These are phyloP conservation scores for Macrophomina tecta DNA, from an alignment of 2,329 filamentous ascomycete genomes.

Conservation along the genomic window DNA sequence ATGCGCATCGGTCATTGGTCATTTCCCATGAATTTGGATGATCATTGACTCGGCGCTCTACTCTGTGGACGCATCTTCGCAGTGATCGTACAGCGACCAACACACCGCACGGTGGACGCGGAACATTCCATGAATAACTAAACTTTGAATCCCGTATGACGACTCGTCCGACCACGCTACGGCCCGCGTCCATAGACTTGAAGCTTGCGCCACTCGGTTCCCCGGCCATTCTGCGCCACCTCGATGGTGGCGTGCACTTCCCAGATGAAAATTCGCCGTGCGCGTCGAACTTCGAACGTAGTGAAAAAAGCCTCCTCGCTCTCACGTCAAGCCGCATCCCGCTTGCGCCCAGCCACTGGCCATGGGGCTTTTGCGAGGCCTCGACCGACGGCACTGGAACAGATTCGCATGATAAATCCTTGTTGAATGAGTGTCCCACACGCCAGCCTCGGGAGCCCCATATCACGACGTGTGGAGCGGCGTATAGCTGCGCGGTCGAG, in stretches of 20 bases:
- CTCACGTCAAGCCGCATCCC: background rate
- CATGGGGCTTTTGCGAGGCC: background rate
- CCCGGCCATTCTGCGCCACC: background rate
- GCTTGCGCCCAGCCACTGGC: background rate
- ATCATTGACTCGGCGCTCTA: too few relatives aligned
- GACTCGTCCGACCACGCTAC: too few relatives aligned
- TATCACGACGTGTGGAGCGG: background rate
- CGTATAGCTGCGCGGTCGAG: background rate
- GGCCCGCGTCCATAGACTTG: background rate
- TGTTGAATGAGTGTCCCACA: too few relatives aligned
- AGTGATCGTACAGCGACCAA: too few relatives aligned
- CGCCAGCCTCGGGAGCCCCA: too few relatives aligned
- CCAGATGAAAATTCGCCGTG: background rate
- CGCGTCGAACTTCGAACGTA: slow-evolving; percentile 1
- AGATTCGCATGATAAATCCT: background rate
- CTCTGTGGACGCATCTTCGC: too few relatives aligned
- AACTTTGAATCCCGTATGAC: too few relatives aligned
- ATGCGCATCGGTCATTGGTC: too few relatives aligned
- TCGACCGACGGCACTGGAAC: background rate
- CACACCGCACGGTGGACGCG: too few relatives aligned
- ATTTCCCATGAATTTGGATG: too few relatives aligned
- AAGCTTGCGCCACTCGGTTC: background rate
- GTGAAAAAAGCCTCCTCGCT: slow-evolving; percentile 8
- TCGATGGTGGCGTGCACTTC: background rate
- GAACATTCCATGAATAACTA: too few relatives aligned